Conservation (phyloP, 768 basidiomycete species). For the Tubosaeta sp. region DNA sequence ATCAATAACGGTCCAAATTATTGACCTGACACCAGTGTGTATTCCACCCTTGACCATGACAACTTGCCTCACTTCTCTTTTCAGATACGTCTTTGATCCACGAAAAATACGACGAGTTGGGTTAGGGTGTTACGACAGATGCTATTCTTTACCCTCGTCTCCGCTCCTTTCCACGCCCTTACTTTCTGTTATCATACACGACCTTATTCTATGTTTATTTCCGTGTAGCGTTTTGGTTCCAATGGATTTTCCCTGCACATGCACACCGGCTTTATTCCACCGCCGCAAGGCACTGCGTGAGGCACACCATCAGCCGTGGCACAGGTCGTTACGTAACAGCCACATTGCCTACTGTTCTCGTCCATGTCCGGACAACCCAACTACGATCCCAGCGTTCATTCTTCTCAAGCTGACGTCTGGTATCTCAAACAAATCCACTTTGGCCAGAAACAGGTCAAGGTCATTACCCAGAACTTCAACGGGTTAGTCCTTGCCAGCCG, state of each 20-base stretch:
- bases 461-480: conserved; percentile 82
- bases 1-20: too few relatives aligned
- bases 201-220: background rate
- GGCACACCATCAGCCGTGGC: background rate
- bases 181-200: background rate
- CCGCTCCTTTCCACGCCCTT: background rate
- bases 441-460: conserved; percentile 42
- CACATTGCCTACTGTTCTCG: background rate
- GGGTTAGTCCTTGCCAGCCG: conserved; percentile 38
- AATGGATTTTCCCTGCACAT: background rate
- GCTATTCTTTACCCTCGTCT: background rate
- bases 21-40: too few relatives aligned
- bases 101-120: background rate
- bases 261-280: background rate
- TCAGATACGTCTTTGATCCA: background rate
- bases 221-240: background rate
- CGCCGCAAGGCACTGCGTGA: background rate
- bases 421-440: conserved; percentile 68
- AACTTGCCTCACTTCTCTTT: background rate
- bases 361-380: conserved; percentile 19
- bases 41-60: background rate
- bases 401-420: conserved; percentile 58
- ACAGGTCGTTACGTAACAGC: background rate
- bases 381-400: background rate
- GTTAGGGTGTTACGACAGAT: background rate